These are phyloP conservation scores for Peronospora destructor DNA, from an alignment of 352 stramenopile genomes.

Conservation along the genomic window DNA sequence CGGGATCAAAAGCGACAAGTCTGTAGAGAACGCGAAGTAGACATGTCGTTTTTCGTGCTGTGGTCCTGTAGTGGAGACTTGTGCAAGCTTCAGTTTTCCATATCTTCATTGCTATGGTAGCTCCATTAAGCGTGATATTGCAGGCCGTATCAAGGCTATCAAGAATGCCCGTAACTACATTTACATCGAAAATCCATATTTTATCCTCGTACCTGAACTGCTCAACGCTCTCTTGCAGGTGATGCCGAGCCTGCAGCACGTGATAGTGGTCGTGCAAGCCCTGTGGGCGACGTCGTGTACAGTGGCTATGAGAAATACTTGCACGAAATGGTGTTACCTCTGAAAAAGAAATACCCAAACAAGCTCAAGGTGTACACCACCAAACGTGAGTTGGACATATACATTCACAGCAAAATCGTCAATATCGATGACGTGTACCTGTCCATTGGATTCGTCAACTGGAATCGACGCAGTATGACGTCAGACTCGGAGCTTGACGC, in stretches of 20 bases:
- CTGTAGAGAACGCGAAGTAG: too few relatives aligned
- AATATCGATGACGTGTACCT: constrained; percentile 57
- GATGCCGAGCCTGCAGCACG: constrained; percentile 34
- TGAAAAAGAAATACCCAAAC: constrained; percentile 32
- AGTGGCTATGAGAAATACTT: constrained; percentile 4
- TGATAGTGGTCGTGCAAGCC: constrained; percentile 41
- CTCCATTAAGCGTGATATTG: too few relatives aligned
- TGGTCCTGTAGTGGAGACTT: too few relatives aligned
- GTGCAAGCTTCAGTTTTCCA: too few relatives aligned
- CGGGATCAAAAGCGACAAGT: too few relatives aligned
- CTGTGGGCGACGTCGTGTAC: neutral
- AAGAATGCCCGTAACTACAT: constrained; percentile 36
- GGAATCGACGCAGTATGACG: constrained; percentile 40
- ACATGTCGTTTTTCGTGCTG: too few relatives aligned
- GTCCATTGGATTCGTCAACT: constrained; percentile 47
- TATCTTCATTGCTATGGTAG: too few relatives aligned
- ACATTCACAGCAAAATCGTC: constrained; percentile 47
- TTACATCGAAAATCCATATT: constrained; percentile 31
- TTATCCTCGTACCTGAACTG: constrained; percentile 38
- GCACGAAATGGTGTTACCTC: constrained; percentile 34
- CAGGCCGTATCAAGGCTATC: too few relatives aligned
- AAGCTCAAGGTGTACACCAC: constrained; percentile 43
- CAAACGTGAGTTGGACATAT: constrained; percentile 27
- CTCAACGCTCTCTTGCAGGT: constrained; percentile 37
- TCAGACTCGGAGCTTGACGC: constrained; percentile 51